These are phyloP conservation scores for Schwanniomyces pseudopolymorphus DNA, from an alignment of 805 yeast genomes.

Conservation along the genomic window DNA sequence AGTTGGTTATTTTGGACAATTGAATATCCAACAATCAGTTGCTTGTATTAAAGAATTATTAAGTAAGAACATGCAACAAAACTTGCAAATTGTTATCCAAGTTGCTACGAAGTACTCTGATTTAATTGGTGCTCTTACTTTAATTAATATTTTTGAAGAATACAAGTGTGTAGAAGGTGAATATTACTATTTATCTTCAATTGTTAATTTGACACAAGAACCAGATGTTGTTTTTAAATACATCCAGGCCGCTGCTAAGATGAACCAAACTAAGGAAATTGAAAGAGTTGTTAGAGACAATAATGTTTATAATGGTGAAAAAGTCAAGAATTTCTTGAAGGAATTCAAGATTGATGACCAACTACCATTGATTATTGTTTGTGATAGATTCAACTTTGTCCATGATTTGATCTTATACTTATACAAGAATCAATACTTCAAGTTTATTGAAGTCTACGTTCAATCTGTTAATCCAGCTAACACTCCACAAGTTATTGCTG, in stretches of 20 bases:
- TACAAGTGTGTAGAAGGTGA: slow-evolving; percentile 90
- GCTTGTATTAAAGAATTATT: slow-evolving; percentile 86
- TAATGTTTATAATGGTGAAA: slow-evolving; percentile 92
- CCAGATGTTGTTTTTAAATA: slow-evolving; percentile 95
- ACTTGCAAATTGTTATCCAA: slow-evolving; percentile 90
- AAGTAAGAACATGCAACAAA: slow-evolving; percentile 72
- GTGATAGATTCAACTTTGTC: slow-evolving; percentile 87
- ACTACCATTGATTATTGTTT: slow-evolving; percentile 91
- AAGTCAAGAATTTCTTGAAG: slow-evolving; percentile 94
- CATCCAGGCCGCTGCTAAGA: slow-evolving; percentile 88
- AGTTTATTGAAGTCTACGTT: slow-evolving; percentile 95
- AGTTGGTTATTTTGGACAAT: slow-evolving; percentile 86
- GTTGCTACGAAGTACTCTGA: slow-evolving; percentile 97
- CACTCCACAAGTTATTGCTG: slow-evolving; percentile 96
- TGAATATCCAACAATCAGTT: slow-evolving; percentile 90
- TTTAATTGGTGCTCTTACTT: slow-evolving; percentile 78
- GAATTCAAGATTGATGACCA: slow-evolving; percentile 94
- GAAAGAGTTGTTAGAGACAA: slow-evolving; percentile 95
- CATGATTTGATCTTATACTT: slow-evolving; percentile 92
- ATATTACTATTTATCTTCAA: slow-evolving; percentile 88
- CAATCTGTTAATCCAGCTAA: slow-evolving; percentile 96
- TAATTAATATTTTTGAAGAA: slow-evolving; percentile 91
- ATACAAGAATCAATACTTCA: slow-evolving; percentile 93
- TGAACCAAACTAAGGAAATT: slow-evolving; percentile 89
- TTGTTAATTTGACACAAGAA: slow-evolving; percentile 91